Base-by-base conservation (phyloP, 345 rosid species). In the Laguncularia racemosa region DNA sequence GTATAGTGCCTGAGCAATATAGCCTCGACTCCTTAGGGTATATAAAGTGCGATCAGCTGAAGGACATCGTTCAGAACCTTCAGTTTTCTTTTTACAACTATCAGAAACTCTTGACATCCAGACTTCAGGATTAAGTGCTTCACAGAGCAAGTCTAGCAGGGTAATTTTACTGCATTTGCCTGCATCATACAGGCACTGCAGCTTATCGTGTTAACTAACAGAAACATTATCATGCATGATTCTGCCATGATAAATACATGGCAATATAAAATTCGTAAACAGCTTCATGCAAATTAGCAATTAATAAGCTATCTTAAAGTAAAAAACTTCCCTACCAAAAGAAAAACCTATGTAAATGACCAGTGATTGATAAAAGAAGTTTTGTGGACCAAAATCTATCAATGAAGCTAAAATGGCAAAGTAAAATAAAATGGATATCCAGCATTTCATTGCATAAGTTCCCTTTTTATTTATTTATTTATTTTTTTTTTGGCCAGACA, bases 81-180 rank as follows among this genome's bases (percentile, higher is more conserved):
- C 65, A 45, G 66, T 59, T 28, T 60, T 61, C 14, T 59, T 26
- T 46, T 65, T 64, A 14, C 16, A 52, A 17, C 60, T n/a, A 43
- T 28, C 61, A 46, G 69, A 60, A 57, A 50, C 68, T 70, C 66
- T 71, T 56, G 68, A 62, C 62, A 65, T 70, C 56, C 57, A 74
- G 38, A 75, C 72, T 51, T 78, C 81, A 40, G 91, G 96, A 76
- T 89, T 85, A 72, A 86, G 88, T 61, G 83, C 86, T 72, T 93
- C 99, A 44, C 93, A 87, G 46, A 84, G 71, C 46, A 89, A 65
- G 86, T 89, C 99, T 16, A 93, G 78, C 57, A 93, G 68, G 62
- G 67, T 76, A 64, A 89, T 62, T 57, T 78, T 76, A 61, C 74
- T 75, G 55, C 58, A 66, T 71, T 86, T 89, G 48, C 76, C 96